Conservation (phyloP, 2,329 filamentous ascomycete species). For the Coniella vitis region DNA sequence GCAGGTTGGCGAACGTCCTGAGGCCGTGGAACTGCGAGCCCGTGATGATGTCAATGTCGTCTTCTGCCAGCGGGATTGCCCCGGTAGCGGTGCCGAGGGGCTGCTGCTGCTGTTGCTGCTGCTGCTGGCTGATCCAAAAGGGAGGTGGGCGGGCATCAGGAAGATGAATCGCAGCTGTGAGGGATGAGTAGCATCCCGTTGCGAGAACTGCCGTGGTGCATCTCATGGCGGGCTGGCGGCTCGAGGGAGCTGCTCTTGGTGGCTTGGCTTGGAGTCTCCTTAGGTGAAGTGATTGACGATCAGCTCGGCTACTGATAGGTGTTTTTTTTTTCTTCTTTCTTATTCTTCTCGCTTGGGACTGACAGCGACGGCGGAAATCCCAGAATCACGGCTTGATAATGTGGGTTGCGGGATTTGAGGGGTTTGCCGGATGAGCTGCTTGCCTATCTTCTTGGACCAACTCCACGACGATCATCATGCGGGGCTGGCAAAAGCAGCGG, state of each 20-base stretch:
- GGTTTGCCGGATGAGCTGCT: background rate
- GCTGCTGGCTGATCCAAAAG: background rate
- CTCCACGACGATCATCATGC: too few relatives aligned
- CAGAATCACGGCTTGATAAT: too few relatives aligned
- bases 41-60: constrained; percentile 33
- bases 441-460: background rate
- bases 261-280: too few relatives aligned
- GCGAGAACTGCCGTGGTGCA: background rate
- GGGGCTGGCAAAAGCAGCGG: too few relatives aligned
- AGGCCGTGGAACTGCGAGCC: constrained; percentile 47
- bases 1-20: constrained; percentile 56
- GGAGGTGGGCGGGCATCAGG: background rate
- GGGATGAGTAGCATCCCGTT: background rate
- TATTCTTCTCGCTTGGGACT: too few relatives aligned
- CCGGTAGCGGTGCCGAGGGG: background rate
- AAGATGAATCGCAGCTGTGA: constrained; percentile 1
- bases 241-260: too few relatives aligned
- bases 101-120: constrained; percentile 7
- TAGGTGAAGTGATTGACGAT: too few relatives aligned
- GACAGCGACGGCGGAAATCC: too few relatives aligned
- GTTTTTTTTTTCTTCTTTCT: background rate
- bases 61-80: constrained; percentile 15
- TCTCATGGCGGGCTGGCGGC: constrained; percentile 2
- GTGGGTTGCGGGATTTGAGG: background rate
- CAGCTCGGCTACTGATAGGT: too few relatives aligned